Base-by-base conservation (phyloP, 2,329 filamentous ascomycete species). In the Alternaria solani region DNA sequence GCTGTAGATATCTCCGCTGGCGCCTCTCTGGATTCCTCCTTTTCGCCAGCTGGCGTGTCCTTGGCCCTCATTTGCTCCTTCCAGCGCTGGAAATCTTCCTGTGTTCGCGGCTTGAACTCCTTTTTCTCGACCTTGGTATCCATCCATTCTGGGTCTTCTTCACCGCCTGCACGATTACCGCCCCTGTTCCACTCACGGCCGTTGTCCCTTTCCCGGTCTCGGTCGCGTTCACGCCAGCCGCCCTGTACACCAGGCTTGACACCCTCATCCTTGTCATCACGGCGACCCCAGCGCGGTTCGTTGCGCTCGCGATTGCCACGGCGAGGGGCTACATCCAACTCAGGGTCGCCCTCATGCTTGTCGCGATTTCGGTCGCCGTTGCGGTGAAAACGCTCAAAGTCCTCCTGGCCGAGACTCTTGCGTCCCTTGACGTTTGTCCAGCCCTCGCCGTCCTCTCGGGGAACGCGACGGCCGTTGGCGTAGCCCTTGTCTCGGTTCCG, bases 51-150 rank as follows among this genome's bases (percentile, higher is more conserved):
- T 9, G 70, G 64, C 5, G 77, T 64, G 48, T 80, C 87, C 63
- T 87, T 85, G 39, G 88, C 89, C 78, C 91, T 94, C 93, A 96
- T 96, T 65, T 86, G 86, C 70, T 96, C 92, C 85, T 97, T 97
- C 88, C 94, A 97, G 68, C 92, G 92, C 80, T 96, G 90, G 78
- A 97, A 96, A 67, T 97, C 94, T 73, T 96, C 93, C 71, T 92
- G 90, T 1, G 93, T 97, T 70, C 92, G 91, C 5, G 85, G 86
- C 70, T 90, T 87, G 36, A 86, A 82, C 70, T 90, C 88, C 52
- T 92, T 90, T 59, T 90, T 89, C 23, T 85, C 80, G 44, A 83
- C 85, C 16, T 88, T 88, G 39, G 79, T 75, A 73, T 96, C 93
- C 78, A 97, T 85, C 94, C 94, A 97, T 78, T 97, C 94, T 5